Percentiles rank a stretch among this genome's conserved stretches.
Evolutionary conservation across 1,284 basidiomycete genomes (phyloP).

Genomic region (Apiotrichum gracile): DNA sequence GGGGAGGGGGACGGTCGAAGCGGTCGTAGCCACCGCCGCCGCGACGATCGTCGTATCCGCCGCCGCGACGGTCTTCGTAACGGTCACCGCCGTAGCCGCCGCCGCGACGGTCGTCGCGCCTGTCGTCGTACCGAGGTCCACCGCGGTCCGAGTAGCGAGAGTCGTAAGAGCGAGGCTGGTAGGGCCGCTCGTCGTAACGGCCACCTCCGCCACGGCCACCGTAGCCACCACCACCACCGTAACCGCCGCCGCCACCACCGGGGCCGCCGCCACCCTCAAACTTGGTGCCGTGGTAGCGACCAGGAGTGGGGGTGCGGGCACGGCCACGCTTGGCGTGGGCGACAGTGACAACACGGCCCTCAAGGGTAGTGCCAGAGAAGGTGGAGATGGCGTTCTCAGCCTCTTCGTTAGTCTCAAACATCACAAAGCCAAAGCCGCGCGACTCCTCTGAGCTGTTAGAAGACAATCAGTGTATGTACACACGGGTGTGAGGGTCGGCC

Average conservation of each 20-base stretch:
- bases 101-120: constrained; percentile 35
- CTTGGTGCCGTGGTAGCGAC: constrained; percentile 66
- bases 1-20: constrained; percentile 40
- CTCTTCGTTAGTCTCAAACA: constrained; percentile 79
- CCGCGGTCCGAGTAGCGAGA: constrained; percentile 40
- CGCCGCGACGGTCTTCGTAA: constrained; percentile 45
- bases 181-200: constrained; percentile 38
- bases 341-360: constrained; percentile 78
- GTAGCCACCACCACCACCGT: constrained; percentile 63
- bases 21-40: constrained; percentile 49
- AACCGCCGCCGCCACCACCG: constrained; percentile 52
- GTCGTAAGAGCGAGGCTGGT: constrained; percentile 46
- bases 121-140: constrained; percentile 51
- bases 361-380: constrained; percentile 73
- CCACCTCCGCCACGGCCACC: constrained; percentile 19
- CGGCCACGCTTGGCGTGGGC: constrained; percentile 91
- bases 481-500: constrained; percentile 89
- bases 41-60: constrained; percentile 53
- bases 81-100: constrained; percentile 45
- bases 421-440: constrained; percentile 96
- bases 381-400: constrained; percentile 82
- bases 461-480: constrained; percentile 4
- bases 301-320: constrained; percentile 90
- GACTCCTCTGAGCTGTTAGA: constrained; percentile 56
- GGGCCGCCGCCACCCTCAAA: constrained; percentile 54